Conservation (phyloP, 805 yeast genomes). For the Saccharomyces paradoxus region DNA sequence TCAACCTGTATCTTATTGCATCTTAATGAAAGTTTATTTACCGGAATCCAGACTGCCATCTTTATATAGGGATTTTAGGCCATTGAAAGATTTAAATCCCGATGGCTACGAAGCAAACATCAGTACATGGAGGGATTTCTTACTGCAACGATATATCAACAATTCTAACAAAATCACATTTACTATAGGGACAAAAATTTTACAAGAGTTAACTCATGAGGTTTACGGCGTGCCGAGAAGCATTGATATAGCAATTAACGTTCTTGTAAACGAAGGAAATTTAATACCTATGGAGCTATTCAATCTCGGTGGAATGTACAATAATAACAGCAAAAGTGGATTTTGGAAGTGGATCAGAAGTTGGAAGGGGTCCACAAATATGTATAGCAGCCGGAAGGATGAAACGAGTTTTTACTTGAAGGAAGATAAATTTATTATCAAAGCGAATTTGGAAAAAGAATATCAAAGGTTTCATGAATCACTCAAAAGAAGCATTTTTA, state of each 20-base stretch:
- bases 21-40: slow-evolving; percentile 4
- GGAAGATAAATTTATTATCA: slow-evolving; percentile 11
- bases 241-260: slow-evolving; percentile 31
- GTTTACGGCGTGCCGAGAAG: slow-evolving; percentile 32
- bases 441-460: slow-evolving; percentile 8
- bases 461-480: slow-evolving; percentile 5
- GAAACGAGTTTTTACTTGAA: slow-evolving; percentile 14
- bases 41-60: slow-evolving; percentile 33
- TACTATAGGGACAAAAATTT: slow-evolving; percentile 21
- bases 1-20: not conserved
- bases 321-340: not conserved
- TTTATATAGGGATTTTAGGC: slow-evolving; percentile 34
- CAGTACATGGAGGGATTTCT: slow-evolving; percentile 31
- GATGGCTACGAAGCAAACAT: slow-evolving; percentile 38
- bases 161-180: slow-evolving; percentile 15
- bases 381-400: slow-evolving; percentile 11
- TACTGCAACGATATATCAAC: slow-evolving; percentile 10
- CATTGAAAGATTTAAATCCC: slow-evolving; percentile 30
- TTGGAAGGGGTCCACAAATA: not conserved
- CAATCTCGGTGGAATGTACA: slow-evolving; percentile 7
- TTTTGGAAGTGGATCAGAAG: slow-evolving; percentile 13
- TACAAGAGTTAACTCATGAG: slow-evolving; percentile 22
- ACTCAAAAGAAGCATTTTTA: slow-evolving; percentile 12
- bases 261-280: slow-evolving; percentile 22
- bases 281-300: slow-evolving; percentile 25